Percentiles rank a stretch among this genome's conserved stretches.
These are phyloP conservation scores for Cercospora brassicicola DNA, from an alignment of 2,329 filamentous ascomycete species.

Conservation along the genomic window DNA sequence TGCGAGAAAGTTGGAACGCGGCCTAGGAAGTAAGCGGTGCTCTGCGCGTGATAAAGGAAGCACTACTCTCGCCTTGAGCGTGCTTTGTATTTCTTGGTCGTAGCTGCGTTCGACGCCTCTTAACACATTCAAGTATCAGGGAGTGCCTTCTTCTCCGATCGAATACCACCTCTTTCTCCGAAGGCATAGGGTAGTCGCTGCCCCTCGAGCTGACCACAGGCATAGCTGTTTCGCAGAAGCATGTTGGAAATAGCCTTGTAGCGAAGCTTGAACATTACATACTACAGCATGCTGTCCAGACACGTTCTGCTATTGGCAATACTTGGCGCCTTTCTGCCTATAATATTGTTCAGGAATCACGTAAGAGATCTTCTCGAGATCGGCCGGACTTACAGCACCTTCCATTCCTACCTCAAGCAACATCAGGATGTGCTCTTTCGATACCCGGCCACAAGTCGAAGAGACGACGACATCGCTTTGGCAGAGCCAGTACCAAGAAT, in stretches of 20 bases:
- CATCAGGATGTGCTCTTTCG: slow-evolving; percentile 26
- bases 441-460: slow-evolving; percentile 17
- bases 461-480: slow-evolving; percentile 7
- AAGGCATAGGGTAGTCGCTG: background rate
- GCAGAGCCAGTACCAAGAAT: slow-evolving; percentile 26
- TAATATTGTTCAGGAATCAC: slow-evolving; percentile 23
- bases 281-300: slow-evolving; percentile 16
- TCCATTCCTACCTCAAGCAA: slow-evolving; percentile 20
- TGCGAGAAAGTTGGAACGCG: background rate
- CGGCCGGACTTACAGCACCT: slow-evolving; percentile 29
- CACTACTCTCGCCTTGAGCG: background rate
- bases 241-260: background rate
- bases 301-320: slow-evolving; percentile 10
- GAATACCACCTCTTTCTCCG: background rate
- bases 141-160: background rate
- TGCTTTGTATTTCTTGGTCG: background rate
- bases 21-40: background rate
- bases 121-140: background rate
- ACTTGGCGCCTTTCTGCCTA: background rate
- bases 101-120: background rate
- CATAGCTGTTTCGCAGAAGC: background rate
- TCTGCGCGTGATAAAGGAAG: background rate
- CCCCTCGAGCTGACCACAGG: background rate
- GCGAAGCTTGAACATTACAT: background rate
- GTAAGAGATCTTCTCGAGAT: slow-evolving; percentile 29